Evolutionary conservation across 495 filamentous ascomycete species (phyloP), one percentile per base, ranked within the genome.

Genomic region (Physcia stellaris): DNA sequence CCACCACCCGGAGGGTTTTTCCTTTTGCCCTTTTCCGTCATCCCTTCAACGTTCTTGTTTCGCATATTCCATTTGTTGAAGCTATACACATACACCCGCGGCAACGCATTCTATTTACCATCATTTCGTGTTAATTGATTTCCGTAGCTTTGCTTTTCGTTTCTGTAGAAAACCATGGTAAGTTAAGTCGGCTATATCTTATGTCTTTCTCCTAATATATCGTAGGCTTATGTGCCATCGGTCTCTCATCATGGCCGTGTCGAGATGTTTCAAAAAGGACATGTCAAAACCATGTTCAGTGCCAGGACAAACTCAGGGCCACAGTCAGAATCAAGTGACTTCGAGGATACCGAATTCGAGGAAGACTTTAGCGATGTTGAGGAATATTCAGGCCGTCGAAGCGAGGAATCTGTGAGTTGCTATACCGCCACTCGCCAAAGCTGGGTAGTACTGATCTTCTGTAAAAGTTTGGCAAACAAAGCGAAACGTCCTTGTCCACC

Each of bases 311-410:
- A 48, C 40, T 49, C 37, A 29, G 45, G 37, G 33, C 40, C 37
- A 17, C 48, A 63, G 26, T 86, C 83, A 24, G 62, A 74, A 17
- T 67, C 74, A 19, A 86, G 77, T 13, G 77, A 84, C 38, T 74
- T 82, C 42, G 72, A 74, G 50, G 81, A 86, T 50, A 80, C 79
- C 24, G 83, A 90, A 35, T 77, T 71, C 43, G 74, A 77, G 41
- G 71, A 72, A 16, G 79, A 79, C 40, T 68, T 75, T 18, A 74
- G 73, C 26, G 75, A 80, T 19, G 59, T 60, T 24, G 74, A 77
- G 38, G 68, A 76, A 37, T 67, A 72, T 43, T 79, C 77, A 4
- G 71, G 73, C 7, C 67, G 75, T 29, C 59, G 67, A 40, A 86
- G 78, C 54, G 58, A 79, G 37, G 69, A 78, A 42, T 81, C 75